These are phyloP conservation scores for Cladophialophora bantiana DNA, from an alignment of 2,329 filamentous ascomycete species.

Conservation along the genomic window DNA sequence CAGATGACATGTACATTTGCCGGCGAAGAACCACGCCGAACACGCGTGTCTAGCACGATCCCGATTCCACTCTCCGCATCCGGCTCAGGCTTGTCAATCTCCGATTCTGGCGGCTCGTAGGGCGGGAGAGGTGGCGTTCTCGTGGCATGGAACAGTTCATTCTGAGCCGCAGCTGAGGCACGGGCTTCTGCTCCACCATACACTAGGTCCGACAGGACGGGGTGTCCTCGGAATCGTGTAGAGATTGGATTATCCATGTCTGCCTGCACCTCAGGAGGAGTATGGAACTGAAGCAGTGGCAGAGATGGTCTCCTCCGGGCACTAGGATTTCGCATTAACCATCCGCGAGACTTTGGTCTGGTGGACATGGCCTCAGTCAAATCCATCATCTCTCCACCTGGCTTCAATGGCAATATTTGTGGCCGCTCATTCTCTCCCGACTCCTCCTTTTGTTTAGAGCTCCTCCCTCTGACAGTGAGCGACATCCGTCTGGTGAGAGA, in stretches of 20 bases:
- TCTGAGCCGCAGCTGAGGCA: slow-evolving; percentile 58
- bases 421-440: slow-evolving; percentile 26
- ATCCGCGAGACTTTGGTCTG: slow-evolving; percentile 30
- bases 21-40: slow-evolving; percentile 47
- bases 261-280: slow-evolving; percentile 13
- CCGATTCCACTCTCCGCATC: slow-evolving; percentile 60
- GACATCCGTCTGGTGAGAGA: slow-evolving; percentile 40
- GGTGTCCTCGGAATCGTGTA: slow-evolving; percentile 45
- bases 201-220: slow-evolving; percentile 50
- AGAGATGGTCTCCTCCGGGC: slow-evolving; percentile 37
- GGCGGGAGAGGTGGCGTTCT: slow-evolving; percentile 41
- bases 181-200: slow-evolving; percentile 54
- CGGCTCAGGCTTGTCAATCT: slow-evolving; percentile 42
- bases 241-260: slow-evolving; percentile 24
- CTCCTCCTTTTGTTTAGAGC: slow-evolving; percentile 34
- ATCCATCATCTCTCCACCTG: slow-evolving; percentile 36
- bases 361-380: slow-evolving; percentile 33
- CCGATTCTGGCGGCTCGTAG: slow-evolving; percentile 40
- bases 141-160: slow-evolving; percentile 45
- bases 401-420: slow-evolving; percentile 22
- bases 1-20: slow-evolving; percentile 48
- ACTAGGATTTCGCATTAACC: slow-evolving; percentile 28
- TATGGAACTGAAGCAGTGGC: slow-evolving; percentile 36
- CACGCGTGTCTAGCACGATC: slow-evolving; percentile 48
- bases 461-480: slow-evolving; percentile 36